These are phyloP conservation scores for Starmera dryadoides DNA, from an alignment of 805 yeast genomes.

Conservation along the genomic window DNA sequence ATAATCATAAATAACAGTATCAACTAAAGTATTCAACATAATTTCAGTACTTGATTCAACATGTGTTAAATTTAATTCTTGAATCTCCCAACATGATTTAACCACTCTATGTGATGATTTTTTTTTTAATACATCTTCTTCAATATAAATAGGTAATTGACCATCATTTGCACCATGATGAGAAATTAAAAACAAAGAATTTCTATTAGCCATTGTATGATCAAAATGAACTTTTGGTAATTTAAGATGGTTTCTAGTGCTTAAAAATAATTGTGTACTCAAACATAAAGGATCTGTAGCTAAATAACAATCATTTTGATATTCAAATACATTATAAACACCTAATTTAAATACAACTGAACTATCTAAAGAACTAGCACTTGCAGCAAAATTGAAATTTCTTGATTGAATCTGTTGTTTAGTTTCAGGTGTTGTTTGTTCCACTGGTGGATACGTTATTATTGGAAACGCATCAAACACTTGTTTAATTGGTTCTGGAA, in stretches of 20 bases:
- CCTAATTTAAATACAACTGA: slow-evolving; percentile 41
- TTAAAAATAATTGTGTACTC: slow-evolving; percentile 36
- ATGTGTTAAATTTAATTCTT: slow-evolving; percentile 27
- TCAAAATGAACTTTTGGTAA: slow-evolving; percentile 28
- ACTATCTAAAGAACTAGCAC: slow-evolving; percentile 5
- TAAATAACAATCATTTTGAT: slow-evolving; percentile 21
- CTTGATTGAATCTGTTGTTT: slow-evolving; percentile 16
- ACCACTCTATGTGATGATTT: slow-evolving; percentile 20
- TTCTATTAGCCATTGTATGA: slow-evolving; percentile 9
- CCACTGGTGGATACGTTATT: slow-evolving; percentile 30
- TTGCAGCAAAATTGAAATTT: slow-evolving; percentile 16
- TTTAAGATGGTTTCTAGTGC: slow-evolving; percentile 33
- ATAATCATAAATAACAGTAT: slow-evolving; percentile 42
- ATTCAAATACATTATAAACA: slow-evolving; percentile 38
- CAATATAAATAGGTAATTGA: slow-evolving; percentile 49
- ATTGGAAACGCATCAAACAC: slow-evolving; percentile 49
- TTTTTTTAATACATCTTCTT: slow-evolving; percentile 29
- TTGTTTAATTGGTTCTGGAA: slow-evolving; percentile 36
- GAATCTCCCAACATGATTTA: slow-evolving; percentile 29
- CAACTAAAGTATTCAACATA: slow-evolving; percentile 34
- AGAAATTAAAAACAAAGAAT: slow-evolving; percentile 37
- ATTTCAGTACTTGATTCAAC: slow-evolving; percentile 24
- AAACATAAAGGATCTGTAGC: slow-evolving; percentile 59
- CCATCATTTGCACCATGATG: slow-evolving; percentile 41
- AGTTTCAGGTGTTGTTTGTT: slow-evolving; percentile 21